Evolutionary conservation across 2,329 filamentous ascomycete species (phyloP).

Genomic region (Pseudogymnoascus sp.): DNA sequence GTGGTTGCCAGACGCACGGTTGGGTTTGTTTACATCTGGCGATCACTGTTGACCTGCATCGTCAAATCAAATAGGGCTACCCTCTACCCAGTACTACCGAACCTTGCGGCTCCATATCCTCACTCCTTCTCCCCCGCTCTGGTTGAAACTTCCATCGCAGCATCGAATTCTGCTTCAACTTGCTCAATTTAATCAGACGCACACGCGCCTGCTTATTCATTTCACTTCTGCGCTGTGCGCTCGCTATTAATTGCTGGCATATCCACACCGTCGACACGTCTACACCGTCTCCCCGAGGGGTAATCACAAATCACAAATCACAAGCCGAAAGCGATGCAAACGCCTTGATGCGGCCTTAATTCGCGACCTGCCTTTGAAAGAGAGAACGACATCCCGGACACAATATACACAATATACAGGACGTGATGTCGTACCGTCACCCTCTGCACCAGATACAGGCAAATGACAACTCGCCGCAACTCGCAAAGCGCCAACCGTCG

Average conservation of each 20-base stretch:
- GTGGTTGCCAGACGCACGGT: constrained; percentile 10
- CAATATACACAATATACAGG: constrained; percentile 7
- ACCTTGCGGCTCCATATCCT: constrained; percentile 3
- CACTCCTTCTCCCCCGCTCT: neutral
- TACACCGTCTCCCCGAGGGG: constrained; percentile 11
- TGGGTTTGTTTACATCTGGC: constrained; percentile 9
- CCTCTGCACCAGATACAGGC: constrained; percentile 53
- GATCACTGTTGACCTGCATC: constrained; percentile 11
- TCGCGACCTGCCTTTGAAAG: neutral
- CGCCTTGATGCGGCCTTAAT: constrained; percentile 20
- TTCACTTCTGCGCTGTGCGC: constrained; percentile 15
- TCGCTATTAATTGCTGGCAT: neutral
- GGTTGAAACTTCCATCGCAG: neutral
- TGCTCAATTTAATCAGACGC: constrained; percentile 4
- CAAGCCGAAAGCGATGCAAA: neutral
- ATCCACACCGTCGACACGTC: constrained; percentile 1
- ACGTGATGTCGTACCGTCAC: constrained; percentile 52
- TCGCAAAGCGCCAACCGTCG: constrained; percentile 55
- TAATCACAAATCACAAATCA: neutral
- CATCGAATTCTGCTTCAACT: constrained; percentile 2
- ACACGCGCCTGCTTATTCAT: neutral
- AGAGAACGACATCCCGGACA: constrained; percentile 2
- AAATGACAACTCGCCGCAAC: constrained; percentile 36
- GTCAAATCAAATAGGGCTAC: constrained; percentile 10
- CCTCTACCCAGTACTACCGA: neutral